A percentile compares a stretch with the other conserved stretches of the same genome.
Evolutionary conservation across 208 protist genomes (phyloP).

Genomic region (Histomonas meleagridis): DNA sequence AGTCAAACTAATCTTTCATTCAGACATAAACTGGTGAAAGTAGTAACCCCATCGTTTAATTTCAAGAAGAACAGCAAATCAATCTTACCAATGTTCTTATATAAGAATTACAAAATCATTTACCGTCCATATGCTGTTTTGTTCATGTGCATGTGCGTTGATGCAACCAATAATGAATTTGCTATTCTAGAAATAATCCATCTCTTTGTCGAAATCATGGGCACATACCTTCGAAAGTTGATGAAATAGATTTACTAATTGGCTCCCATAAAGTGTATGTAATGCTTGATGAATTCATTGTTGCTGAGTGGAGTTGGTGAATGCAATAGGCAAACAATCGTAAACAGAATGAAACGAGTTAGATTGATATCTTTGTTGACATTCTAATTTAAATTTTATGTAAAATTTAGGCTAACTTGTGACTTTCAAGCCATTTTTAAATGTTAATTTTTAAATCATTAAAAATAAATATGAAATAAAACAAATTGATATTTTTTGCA

Average conservation of each 20-base stretch:
- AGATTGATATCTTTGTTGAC: too few species aligned
- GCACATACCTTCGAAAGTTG: slow-evolving; percentile 2
- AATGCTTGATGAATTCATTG: slow-evolving; percentile 34
- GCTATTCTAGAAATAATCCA: slow-evolving; percentile 29
- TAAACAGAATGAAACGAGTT: not conserved
- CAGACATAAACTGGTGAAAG: too few species aligned
- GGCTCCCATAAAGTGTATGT: slow-evolving; percentile 26
- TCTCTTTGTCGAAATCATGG: slow-evolving; percentile 37
- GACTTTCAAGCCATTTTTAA: too few species aligned
- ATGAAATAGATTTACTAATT: slow-evolving; percentile 35
- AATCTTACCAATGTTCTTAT: slow-evolving; percentile 33
- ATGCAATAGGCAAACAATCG: slow-evolving; percentile 16
- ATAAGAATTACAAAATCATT: slow-evolving; percentile 37
- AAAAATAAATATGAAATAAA: too few species aligned
- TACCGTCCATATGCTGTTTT: slow-evolving; percentile 34
- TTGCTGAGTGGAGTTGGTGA: slow-evolving; percentile 37
- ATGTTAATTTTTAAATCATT: too few species aligned
- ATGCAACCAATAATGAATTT: slow-evolving; percentile 37
- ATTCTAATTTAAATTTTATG: not conserved
- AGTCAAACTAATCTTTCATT: too few species aligned
- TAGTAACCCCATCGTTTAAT: slow-evolving; percentile 33
- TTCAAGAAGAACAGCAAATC: not conserved
- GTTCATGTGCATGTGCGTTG: slow-evolving; percentile 37
- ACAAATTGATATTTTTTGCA: too few species aligned
- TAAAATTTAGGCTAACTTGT: too few species aligned